These are phyloP conservation scores for Pythium phragmitis DNA, from an alignment of 352 stramenopile species.

Conservation along the genomic window DNA sequence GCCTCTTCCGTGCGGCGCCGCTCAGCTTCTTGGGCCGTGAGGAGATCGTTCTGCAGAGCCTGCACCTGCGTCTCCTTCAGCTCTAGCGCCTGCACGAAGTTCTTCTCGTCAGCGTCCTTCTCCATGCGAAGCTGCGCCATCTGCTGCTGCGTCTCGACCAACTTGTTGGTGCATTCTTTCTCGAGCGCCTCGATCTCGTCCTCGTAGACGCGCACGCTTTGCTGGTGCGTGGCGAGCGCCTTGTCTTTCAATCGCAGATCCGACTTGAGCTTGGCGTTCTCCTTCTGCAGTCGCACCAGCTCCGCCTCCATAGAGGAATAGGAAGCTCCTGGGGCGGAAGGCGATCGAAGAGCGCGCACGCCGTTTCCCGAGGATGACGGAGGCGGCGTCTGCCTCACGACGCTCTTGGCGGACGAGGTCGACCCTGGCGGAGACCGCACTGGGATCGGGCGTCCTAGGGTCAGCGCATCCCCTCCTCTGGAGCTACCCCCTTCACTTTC, in stretches of 20 bases:
- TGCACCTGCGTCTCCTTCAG: slow-evolving; percentile 69
- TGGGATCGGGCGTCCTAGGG: neutral
- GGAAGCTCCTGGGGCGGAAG: neutral
- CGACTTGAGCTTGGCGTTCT: slow-evolving; percentile 45
- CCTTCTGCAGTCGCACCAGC: slow-evolving; percentile 40
- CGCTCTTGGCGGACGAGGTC: slow-evolving; percentile 11
- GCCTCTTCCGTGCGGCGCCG: slow-evolving; percentile 38
- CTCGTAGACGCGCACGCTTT: slow-evolving; percentile 63
- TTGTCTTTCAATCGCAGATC: slow-evolving; percentile 71
- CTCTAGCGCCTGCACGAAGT: slow-evolving; percentile 71
- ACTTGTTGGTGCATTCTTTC: slow-evolving; percentile 67
- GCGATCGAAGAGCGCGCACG: neutral
- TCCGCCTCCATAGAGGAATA: slow-evolving; percentile 14
- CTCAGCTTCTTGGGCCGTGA: slow-evolving; percentile 37
- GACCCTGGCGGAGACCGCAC: slow-evolving; percentile 22
- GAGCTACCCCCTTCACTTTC: neutral
- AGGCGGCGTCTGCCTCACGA: slow-evolving; percentile 20
- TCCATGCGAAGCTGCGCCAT: slow-evolving; percentile 50
- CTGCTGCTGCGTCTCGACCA: slow-evolving; percentile 57
- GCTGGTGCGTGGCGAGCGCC: slow-evolving; percentile 47
- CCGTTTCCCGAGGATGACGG: slow-evolving; percentile 17
- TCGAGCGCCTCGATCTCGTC: slow-evolving; percentile 79
- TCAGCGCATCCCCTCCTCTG: neutral
- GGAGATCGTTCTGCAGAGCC: slow-evolving; percentile 43
- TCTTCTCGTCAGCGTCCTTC: slow-evolving; percentile 66